Percentiles rank a stretch among this genome's conserved stretches.
Conservation (phyloP, 2,329 filamentous ascomycete genomes). For the Curvularia sp. region DNA sequence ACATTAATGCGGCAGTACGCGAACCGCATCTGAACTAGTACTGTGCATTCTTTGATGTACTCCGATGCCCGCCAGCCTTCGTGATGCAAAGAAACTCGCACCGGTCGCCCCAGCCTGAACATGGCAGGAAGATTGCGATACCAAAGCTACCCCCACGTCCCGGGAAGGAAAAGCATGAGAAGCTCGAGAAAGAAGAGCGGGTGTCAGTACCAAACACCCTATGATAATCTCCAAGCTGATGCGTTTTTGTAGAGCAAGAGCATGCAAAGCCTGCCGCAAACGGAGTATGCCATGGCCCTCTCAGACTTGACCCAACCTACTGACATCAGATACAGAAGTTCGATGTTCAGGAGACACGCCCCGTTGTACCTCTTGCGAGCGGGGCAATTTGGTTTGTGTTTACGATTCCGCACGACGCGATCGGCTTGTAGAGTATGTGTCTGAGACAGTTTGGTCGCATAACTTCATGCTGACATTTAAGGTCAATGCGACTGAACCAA, state of each 20-base stretch:
- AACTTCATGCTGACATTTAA: constrained; percentile 5
- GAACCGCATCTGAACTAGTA: constrained; percentile 4
- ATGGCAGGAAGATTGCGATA: constrained; percentile 26
- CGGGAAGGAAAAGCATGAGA: constrained; percentile 8
- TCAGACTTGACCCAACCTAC: not conserved
- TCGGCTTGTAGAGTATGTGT: constrained; percentile 31
- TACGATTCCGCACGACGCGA: constrained; percentile 37
- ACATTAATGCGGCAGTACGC: not conserved
- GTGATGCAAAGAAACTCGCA: constrained; percentile 9
- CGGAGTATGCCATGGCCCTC: constrained; percentile 22
- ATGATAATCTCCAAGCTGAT: constrained; percentile 5
- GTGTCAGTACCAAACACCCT: constrained; percentile 19
- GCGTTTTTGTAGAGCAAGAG: constrained; percentile 20
- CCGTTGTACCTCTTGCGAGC: constrained; percentile 27
- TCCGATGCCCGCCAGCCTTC: constrained; percentile 2
- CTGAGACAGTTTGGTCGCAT: not conserved
- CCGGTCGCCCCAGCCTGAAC: constrained; percentile 4
- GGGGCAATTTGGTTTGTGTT: constrained; percentile 20
- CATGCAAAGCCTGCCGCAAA: constrained; percentile 34
- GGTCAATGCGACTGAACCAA: constrained; percentile 33
- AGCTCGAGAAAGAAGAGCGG: constrained; percentile 26
- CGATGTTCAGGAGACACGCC: constrained; percentile 36
- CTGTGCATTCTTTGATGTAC: not conserved
- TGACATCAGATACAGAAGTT: constrained; percentile 24
- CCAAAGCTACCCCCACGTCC: constrained; percentile 20